Base-by-base conservation (phyloP, 148 eudicot genomes). In the Silene uniflora region DNA sequence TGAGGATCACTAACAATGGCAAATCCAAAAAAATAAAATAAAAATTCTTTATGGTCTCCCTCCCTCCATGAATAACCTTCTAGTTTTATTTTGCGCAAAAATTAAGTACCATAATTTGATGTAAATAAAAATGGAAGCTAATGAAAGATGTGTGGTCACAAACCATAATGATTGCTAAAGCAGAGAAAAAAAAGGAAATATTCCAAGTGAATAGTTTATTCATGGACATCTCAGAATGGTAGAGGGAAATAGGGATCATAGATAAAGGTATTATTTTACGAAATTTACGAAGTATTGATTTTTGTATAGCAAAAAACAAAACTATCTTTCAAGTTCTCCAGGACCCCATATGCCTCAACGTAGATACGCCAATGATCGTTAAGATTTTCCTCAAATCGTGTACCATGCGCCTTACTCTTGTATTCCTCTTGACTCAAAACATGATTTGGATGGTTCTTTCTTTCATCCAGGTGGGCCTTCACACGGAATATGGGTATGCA, bases 401-500 rank as follows among this genome's bases (percentile, higher is more conserved):
- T 12, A 0, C 54, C 4, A 49, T 49, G 16, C 54, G 14, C 14
- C 54, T 10, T 49, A 13, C 54, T 32, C 35, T 32, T 32, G 35
- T 32, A 32, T 32, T 32, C 35, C 35, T 39, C 44, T 39, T 6
- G 44, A 39, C 44, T 7, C 10, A 7, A 39, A 52, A 1, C 62
- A 0, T 19, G 67, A 63, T 56, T 44, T 1, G 17, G 21, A 49
- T 14, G 21, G 8, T 65, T 32, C 19, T 29, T 61, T 29, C 22
- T 70, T 70, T 23, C 23, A 19, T 27, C 47, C 88, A 94, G 97
- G 97, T 94, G 32, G 97, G 96, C 59, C 83, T 91, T 21, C 88
- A 88, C 44, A 58, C 85, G 0, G 93, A 92, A 69, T 87, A 87
- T 77, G 91, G 91, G 49, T 94, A 91, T 74, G 91, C 96, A 8